Base-by-base conservation (phyloP, 371 early-diverging fungal species). In the Gilbertella persicaria region DNA sequence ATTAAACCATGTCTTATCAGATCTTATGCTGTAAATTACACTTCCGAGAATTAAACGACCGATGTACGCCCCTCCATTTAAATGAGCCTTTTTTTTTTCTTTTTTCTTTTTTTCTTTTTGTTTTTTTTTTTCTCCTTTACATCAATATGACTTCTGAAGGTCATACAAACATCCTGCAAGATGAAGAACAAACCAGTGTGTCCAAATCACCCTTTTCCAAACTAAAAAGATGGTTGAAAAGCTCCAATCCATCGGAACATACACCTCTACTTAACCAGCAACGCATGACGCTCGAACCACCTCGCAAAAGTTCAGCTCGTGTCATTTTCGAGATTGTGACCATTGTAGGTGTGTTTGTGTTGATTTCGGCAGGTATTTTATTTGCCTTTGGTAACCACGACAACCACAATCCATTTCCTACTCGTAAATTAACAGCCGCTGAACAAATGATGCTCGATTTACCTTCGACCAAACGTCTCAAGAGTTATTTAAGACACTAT, bases 241-340 rank as follows among this genome's bases (percentile, higher is more conserved):
- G 33, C 8, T 13, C 8, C 13, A 13, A 33, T 33, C 33, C 33
- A 5, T 33, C 57, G 9, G 75, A 71, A 44, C 44, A 33, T 36
- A 62, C 69, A 17, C 71, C 75, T 7, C 49, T 75, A 29, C 54
- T 75, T 37, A 67, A 75, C 36, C 44, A 67, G 23, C 50, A 62
- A 16, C 41, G 63, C 17, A 71, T 71, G 71, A 75, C 69, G 4
- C 29, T 75, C 8, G 69, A 75, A 28, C 65, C 75, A 44, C 75
- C 75, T 14, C 45, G 57, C 28, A 49, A 48, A 24, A 56, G 58
- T 8, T 40, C 50, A n/a, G 14, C 50, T 9, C 60, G 66, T 16
- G 36, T 64, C 12, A 52, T 59, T 24, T 28, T 68, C 20, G 61
- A 50, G 14, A 49, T 66, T 1, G 53, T 60, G 8, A 20, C 47